A percentile compares a stretch with the other conserved stretches of the same genome.
phyloP scores from a whole-genome alignment of 1,284 basidiomycete genomes.

The Marasmius oreades region DNA sequence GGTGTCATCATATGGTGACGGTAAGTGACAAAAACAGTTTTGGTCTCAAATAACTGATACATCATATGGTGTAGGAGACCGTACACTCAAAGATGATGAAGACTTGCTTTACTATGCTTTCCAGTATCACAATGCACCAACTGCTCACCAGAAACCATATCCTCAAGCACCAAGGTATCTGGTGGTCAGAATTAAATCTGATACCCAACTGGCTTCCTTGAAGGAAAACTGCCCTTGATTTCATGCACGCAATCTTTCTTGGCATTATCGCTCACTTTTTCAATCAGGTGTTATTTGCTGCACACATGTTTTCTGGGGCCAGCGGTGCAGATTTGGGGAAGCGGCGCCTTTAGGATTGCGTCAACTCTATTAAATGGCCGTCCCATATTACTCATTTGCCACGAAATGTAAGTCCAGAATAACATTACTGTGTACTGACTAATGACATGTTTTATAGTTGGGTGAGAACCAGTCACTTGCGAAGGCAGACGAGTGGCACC shows the following conservation, averaged over 20 bases:
- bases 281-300: slow-evolving; percentile 19
- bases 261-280: slow-evolving; percentile 21
- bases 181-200: slow-evolving; percentile 10
- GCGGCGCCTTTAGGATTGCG: slow-evolving; percentile 19
- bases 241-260: slow-evolving; percentile 20
- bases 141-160: slow-evolving; percentile 7
- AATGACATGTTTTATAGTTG: slow-evolving; percentile 19
- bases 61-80: not conserved
- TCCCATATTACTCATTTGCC: slow-evolving; percentile 27
- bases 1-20: slow-evolving; percentile 8
- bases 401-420: slow-evolving; percentile 22
- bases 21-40: too few relatives aligned
- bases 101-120: slow-evolving; percentile 9
- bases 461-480: slow-evolving; percentile 25
- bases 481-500: slow-evolving; percentile 32
- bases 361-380: slow-evolving; percentile 28
- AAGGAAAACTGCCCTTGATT: slow-evolving; percentile 14
- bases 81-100: slow-evolving; percentile 2
- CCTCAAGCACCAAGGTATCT: slow-evolving; percentile 12
- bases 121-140: not conserved
- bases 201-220: slow-evolving; percentile 16
- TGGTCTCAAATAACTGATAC: not conserved
- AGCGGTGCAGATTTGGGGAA: slow-evolving; percentile 15
- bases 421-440: not conserved
- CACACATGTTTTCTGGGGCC: slow-evolving; percentile 21